A percentile compares a stretch with the other conserved stretches of the same genome.
Evolutionary conservation across 2,329 filamentous ascomycete genomes (phyloP).

Genomic region (Diaporthe sp.): DNA sequence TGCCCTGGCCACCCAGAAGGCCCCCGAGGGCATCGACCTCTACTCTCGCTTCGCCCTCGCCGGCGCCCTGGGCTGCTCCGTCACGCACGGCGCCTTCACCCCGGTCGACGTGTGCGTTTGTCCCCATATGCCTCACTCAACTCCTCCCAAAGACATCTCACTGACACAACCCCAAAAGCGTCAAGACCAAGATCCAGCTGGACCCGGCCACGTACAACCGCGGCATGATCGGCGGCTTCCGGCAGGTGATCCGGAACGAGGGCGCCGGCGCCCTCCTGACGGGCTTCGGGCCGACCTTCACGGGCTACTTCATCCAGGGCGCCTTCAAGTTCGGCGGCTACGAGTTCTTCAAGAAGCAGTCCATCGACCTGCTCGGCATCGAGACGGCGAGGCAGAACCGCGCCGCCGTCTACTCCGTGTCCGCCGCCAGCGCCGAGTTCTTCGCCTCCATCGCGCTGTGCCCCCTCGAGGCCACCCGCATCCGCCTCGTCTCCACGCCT

Average conservation of each 20-base stretch:
- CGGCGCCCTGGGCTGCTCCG: slow-evolving; percentile 96
- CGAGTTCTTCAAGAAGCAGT: slow-evolving; percentile 96
- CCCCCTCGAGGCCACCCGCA: slow-evolving; percentile 93
- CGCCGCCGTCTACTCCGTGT: slow-evolving; percentile 84
- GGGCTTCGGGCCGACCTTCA: slow-evolving; percentile 86
- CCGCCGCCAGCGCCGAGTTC: slow-evolving; percentile 75
- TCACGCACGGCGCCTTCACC: slow-evolving; percentile 97
- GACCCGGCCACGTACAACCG: slow-evolving; percentile 91
- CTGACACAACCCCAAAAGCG: slow-evolving; percentile 66
- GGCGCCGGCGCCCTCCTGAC: slow-evolving; percentile 89
- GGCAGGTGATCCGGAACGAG: slow-evolving; percentile 86
- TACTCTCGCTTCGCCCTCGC: slow-evolving; percentile 98
- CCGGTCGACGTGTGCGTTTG: slow-evolving; percentile 86
- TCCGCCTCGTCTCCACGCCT: slow-evolving; percentile 91
- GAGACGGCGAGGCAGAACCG: slow-evolving; percentile 69
- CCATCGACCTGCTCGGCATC: slow-evolving; percentile 83
- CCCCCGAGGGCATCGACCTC: slow-evolving; percentile 71
- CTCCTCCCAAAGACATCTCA: background rate
- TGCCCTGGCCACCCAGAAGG: slow-evolving; percentile 7
- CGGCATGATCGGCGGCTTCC: slow-evolving; percentile 88
- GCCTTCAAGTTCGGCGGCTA: slow-evolving; percentile 96
- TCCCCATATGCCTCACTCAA: background rate
- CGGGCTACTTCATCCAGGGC: slow-evolving; percentile 95
- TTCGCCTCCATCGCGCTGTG: slow-evolving; percentile 87
- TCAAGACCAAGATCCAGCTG: slow-evolving; percentile 97